Base-by-base conservation (phyloP, 352 stramenopile genomes). In the Phytopythium chamaehyphon region DNA sequence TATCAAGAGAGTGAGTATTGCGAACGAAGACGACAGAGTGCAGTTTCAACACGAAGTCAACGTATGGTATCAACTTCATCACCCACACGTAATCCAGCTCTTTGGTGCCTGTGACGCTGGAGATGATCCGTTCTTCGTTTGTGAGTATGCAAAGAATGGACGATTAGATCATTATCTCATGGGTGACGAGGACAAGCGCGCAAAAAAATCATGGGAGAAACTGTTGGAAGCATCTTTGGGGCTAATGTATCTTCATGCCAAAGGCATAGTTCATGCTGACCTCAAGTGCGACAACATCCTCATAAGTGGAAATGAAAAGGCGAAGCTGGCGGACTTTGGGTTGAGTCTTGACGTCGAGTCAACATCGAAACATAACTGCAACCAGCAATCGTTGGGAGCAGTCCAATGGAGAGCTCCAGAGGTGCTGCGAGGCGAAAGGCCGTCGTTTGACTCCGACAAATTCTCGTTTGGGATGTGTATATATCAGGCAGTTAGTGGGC, bases 221-320 rank as follows among this genome's bases (percentile, higher is more conserved):
- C 33, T 69, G 28, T 48, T 55, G 6, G 61, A 69, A 26, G 61
- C 54, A 35, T 52, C 51, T 9, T 26, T 69, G 19, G 57, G 61
- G 0, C 43, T 66, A 10, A 48, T 49, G 31, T 61, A 63, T 18
- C 40, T 66, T 3, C 61, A 62, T 35, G n/a, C 8, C 24, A 22
- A 55, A 16, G 47, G 45, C 15, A 45, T 69, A 10, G 42, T 65
- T 12, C 61, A 69, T 42, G 53, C 51, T 21, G 53, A 63, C 40
- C 36, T 69, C 19, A 66, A 65, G 37, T 66, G 61, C 57, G 48
- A 71, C 47, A 66, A 64, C 42, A 66, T 66, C 46, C 23, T 65
- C 10, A 12, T 65, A 3, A 46, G 40, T 31, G 33, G 11, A 15
- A 44, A 62, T 16, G 33, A 39, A n/a, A 53, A 51, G 22, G 54